phyloP scores from a whole-genome alignment of 2,329 filamentous ascomycete species.

The Trichoderma sp. region DNA sequence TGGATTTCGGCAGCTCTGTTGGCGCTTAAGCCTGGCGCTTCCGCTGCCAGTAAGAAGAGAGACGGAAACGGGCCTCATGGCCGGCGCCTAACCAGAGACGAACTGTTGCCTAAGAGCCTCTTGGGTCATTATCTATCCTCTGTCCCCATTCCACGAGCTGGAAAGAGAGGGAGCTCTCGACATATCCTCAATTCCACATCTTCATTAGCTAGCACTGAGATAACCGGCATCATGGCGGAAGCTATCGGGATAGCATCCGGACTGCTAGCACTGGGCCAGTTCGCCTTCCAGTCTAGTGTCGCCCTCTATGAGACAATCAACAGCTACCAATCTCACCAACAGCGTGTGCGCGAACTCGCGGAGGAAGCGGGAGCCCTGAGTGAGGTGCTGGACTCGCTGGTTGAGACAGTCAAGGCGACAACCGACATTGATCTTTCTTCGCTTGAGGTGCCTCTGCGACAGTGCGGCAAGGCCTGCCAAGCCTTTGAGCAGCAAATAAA shows the following conservation, averaged over 20 bases:
- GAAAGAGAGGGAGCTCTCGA: background rate
- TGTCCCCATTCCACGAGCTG: background rate
- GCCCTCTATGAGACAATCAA: background rate
- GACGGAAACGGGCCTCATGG: background rate
- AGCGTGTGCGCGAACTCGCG: slow-evolving; percentile 39
- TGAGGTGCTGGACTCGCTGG: background rate
- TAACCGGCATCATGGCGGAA: background rate
- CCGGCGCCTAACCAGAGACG: background rate
- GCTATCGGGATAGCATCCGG: background rate
- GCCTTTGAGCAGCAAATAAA: slow-evolving; percentile 41
- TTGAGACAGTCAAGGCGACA: background rate
- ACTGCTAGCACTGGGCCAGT: background rate
- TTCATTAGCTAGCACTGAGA: background rate
- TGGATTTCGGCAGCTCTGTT: background rate
- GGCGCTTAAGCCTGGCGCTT: background rate
- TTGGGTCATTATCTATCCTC: background rate
- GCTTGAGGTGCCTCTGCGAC: slow-evolving; percentile 36
- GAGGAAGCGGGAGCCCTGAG: slow-evolving; percentile 39
- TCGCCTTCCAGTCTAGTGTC: background rate
- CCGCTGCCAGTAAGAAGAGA: background rate
- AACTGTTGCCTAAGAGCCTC: background rate
- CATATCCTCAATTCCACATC: background rate
- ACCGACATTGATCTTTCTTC: background rate
- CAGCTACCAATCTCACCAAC: background rate
- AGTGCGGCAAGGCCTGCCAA: slow-evolving; percentile 42